Conservation (phyloP, 352 stramenopile genomes). For the Phytophthora aleatoria region DNA sequence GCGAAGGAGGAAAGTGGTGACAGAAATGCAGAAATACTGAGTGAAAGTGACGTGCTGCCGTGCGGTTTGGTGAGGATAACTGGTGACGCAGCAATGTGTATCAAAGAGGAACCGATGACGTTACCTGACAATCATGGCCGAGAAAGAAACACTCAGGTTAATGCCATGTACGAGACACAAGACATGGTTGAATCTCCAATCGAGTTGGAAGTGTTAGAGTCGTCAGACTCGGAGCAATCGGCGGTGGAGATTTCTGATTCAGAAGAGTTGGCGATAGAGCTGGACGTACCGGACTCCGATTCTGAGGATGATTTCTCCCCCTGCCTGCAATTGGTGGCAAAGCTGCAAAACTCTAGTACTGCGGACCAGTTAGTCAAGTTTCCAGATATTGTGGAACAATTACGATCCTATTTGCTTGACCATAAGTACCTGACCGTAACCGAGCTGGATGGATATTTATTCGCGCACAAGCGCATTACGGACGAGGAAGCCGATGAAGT, state of each 20-base stretch:
- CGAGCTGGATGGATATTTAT: slow-evolving; percentile 38
- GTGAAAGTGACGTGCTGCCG: slow-evolving; percentile 12
- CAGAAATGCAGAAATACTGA: neutral
- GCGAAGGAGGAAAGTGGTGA: neutral
- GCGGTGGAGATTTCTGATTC: slow-evolving; percentile 10
- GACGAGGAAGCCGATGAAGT: slow-evolving; percentile 28
- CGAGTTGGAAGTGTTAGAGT: slow-evolving; percentile 28
- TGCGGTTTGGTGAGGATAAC: slow-evolving; percentile 10
- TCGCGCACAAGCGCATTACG: slow-evolving; percentile 27
- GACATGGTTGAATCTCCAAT: slow-evolving; percentile 18
- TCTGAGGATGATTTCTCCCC: slow-evolving; percentile 23
- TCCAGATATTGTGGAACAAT: slow-evolving; percentile 25
- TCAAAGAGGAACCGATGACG: slow-evolving; percentile 26
- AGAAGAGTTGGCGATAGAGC: slow-evolving; percentile 19
- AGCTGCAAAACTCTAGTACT: slow-evolving; percentile 13
- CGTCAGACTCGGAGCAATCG: slow-evolving; percentile 18
- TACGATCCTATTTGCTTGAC: slow-evolving; percentile 31
- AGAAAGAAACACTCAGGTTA: neutral
- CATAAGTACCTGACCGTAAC: slow-evolving; percentile 23
- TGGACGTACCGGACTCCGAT: slow-evolving; percentile 36
- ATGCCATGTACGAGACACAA: neutral
- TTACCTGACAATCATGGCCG: neutral
- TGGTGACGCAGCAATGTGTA: slow-evolving; percentile 1
- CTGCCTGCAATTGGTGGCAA: slow-evolving; percentile 24
- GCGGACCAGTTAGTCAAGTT: slow-evolving; percentile 28